Conservation (phyloP, 306 rosid genomes). For the Coriaria nepalensis region DNA sequence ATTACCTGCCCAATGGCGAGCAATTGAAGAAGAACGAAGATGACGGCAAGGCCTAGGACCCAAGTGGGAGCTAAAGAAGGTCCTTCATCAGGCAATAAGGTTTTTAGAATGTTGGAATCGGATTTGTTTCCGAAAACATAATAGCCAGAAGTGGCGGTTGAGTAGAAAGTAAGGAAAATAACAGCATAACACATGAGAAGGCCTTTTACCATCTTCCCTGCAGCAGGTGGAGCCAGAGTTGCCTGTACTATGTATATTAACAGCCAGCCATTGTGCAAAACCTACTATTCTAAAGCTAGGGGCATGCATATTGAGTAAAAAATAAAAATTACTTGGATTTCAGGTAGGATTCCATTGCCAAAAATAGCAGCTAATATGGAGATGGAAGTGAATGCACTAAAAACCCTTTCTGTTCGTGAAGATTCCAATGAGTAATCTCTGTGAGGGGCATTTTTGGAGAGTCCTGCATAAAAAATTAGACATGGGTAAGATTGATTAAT, state of each 20-base stretch:
- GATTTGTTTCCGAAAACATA: slow-evolving; percentile 79
- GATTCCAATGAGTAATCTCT: slow-evolving; percentile 61
- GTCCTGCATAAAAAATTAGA: slow-evolving; percentile 31
- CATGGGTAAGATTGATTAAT: not conserved
- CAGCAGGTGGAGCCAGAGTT: slow-evolving; percentile 89
- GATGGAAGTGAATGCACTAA: slow-evolving; percentile 78
- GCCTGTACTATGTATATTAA: slow-evolving; percentile 42
- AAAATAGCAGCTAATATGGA: slow-evolving; percentile 83
- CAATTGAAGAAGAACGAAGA: slow-evolving; percentile 86
- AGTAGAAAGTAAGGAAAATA: slow-evolving; percentile 63
- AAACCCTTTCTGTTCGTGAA: slow-evolving; percentile 31
- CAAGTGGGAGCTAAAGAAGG: slow-evolving; percentile 86
- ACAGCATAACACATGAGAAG: slow-evolving; percentile 73
- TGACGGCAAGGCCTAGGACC: slow-evolving; percentile 60
- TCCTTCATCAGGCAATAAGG: slow-evolving; percentile 59
- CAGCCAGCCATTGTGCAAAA: not conserved
- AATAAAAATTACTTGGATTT: slow-evolving; percentile 55
- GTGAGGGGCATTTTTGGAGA: slow-evolving; percentile 34
- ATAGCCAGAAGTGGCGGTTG: slow-evolving; percentile 71
- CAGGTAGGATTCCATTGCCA: slow-evolving; percentile 92
- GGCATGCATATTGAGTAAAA: too few relatives aligned
- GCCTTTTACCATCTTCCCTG: slow-evolving; percentile 94
- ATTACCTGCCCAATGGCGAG: slow-evolving; percentile 83
- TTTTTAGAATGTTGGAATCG: slow-evolving; percentile 54
- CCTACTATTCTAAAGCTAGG: not conserved